These are phyloP conservation scores for Penicillium sp. DNA, from an alignment of 2,329 filamentous ascomycete species.

Conservation along the genomic window DNA sequence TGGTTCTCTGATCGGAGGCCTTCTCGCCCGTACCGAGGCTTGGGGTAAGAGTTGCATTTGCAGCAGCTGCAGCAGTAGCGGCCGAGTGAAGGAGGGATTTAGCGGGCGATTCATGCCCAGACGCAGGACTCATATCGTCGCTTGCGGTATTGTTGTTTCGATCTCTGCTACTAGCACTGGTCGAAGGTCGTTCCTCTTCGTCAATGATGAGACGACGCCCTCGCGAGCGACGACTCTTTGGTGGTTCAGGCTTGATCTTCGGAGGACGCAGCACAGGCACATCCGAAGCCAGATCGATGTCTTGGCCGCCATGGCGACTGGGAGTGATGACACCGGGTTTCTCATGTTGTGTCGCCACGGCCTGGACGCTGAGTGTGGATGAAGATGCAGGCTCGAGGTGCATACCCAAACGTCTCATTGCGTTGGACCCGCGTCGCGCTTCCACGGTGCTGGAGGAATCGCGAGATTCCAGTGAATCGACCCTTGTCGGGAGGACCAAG, in stretches of 20 bases:
- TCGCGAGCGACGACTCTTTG: slow-evolving; percentile 40
- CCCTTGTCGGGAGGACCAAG: slow-evolving; percentile 40
- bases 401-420: slow-evolving; percentile 53
- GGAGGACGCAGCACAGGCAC: slow-evolving; percentile 15
- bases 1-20: no score
- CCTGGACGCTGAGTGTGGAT: slow-evolving; percentile 68
- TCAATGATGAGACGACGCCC: slow-evolving; percentile 31
- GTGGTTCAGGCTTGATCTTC: slow-evolving; percentile 37
- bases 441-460: slow-evolving; percentile 16
- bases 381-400: slow-evolving; percentile 62
- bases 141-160: slow-evolving; percentile 26
- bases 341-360: slow-evolving; percentile 73
- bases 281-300: slow-evolving; percentile 16
- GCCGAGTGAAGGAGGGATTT: neutral
- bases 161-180: slow-evolving; percentile 19
- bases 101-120: slow-evolving; percentile 7
- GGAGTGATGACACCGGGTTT: slow-evolving; percentile 78
- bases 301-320: slow-evolving; percentile 49
- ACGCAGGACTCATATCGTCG: slow-evolving; percentile 14
- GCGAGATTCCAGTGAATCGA: slow-evolving; percentile 29
- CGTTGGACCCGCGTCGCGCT: slow-evolving; percentile 17
- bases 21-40: no score
- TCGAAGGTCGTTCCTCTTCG: slow-evolving; percentile 22
- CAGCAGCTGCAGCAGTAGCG: neutral
- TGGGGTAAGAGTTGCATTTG: neutral